Evolutionary conservation across 345 rosid genomes (phyloP), one percentile per base, ranked within the genome.

Genomic region (Melaleuca quinquenervia): DNA sequence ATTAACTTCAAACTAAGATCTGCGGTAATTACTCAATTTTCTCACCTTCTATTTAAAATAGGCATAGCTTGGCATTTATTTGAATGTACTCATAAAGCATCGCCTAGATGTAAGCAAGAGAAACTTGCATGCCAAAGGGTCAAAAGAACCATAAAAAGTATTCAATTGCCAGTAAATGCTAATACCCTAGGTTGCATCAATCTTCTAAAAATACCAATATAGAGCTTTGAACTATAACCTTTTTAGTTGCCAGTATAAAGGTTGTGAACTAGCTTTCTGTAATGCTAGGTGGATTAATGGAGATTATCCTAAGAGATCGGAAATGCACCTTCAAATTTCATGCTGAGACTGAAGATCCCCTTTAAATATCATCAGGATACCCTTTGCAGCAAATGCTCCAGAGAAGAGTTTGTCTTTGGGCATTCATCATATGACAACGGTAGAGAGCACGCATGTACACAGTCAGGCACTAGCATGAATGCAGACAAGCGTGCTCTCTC

Each of bases 361-460:
- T 20, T 32, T 70, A 36, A 70, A 20, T 26, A 20, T 70, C 80
- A 70, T 70, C 80, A 6, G 3, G 41, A 70, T 70, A 70, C 26
- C 80, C 36, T 20, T 70, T 70, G 48, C 80, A 9, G 80, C 48
- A 70, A 36, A 70, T 70, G 80, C 48, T 32, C 80, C 13, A 18
- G 48, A 70, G 78, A 70, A 70, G 78, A 70, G 48, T 70, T 70
- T 32, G 78, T 32, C 41, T 70, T 36, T 8, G 80, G 8, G 80
- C 48, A 12, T 54, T 22, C 49, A 50, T 85, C 70, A 48, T 50
- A 62, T 85, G 87, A 85, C 87, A 60, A 58, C 84, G 89, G 84
- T 84, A 88, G 84, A 88, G 87, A 88, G 89, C 87, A 88, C 89
- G 87, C 85, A 52, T 83, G 89, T 88, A 45, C 51, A 29, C 86